Base-by-base conservation (phyloP, 306 rosid species). In the Castanea sativa region DNA sequence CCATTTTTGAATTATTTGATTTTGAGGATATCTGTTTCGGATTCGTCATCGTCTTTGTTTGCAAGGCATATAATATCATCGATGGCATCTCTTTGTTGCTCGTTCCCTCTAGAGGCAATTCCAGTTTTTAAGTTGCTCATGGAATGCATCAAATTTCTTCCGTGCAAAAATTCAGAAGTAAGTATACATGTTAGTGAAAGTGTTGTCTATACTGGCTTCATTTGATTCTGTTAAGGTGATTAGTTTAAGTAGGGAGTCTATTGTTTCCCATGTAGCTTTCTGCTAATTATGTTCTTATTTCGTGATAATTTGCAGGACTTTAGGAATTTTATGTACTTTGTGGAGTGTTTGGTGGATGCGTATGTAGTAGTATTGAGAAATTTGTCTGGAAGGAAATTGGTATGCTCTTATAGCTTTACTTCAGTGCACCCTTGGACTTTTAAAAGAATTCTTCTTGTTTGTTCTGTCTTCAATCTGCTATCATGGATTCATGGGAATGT, bases 1-100 rank as follows among this genome's bases (percentile, higher is more conserved):
- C 94, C 99, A 1, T 83, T 93, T 59, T 68, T 91, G 75, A 69
- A 83, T 63, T 92, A 85, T 85, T 89, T 96, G 13, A 78, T 88
- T 73, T 57, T 92, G 75, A 82, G 86, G 75, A 82, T 89, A 74
- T 89, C 83, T 56, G 83, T 81, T 84, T 81, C 82, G 2, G 97
- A 87, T 64, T 85, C 89, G 1, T 64, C 89, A 21, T 77, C 86
- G 2, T 71, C 94, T 73, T 84, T 81, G 69, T 92, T 95, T 83
- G 87, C 89, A 0, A 80, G 87, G 82, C 86, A 85, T 81, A 75
- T 95, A 81, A 73, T 89, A 55, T 92, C 92, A 0, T 85, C 94
- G 1, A 71, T 90, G 92, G 86, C 83, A 12, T 82, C 96, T 11
- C 85, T 92, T 83, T 92, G 96, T 85, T 92, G 96, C 87, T 87